Percentiles rank a stretch among this genome's conserved stretches.
Evolutionary conservation across 805 yeast species (phyloP).

Genomic region (Millerago galiae): DNA sequence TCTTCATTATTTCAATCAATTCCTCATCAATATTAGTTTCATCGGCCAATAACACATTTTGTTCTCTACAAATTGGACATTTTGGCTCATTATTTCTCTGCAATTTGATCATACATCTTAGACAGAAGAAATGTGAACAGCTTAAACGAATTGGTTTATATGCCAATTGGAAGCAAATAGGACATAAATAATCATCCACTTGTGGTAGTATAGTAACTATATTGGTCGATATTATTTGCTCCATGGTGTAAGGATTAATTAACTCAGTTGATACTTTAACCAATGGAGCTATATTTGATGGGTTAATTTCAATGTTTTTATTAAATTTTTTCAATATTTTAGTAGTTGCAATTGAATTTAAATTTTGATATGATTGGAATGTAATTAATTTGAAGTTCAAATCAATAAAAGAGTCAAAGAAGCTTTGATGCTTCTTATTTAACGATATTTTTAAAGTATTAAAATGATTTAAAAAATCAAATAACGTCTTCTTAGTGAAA

Average conservation of each 20-base stretch:
- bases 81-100: slow-evolving; percentile 51
- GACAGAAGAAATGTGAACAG: slow-evolving; percentile 68
- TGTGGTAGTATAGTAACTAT: slow-evolving; percentile 60
- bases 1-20: slow-evolving; percentile 45
- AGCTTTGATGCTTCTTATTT: slow-evolving; percentile 33
- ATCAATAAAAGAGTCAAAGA: slow-evolving; percentile 44
- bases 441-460: slow-evolving; percentile 31
- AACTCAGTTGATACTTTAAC: slow-evolving; percentile 6
- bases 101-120: slow-evolving; percentile 62
- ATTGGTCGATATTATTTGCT: slow-evolving; percentile 43
- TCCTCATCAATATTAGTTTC: slow-evolving; percentile 52
- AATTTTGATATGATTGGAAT: slow-evolving; percentile 51
- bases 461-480: slow-evolving; percentile 35
- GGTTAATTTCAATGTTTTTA: slow-evolving; percentile 55
- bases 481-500: slow-evolving; percentile 40
- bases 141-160: slow-evolving; percentile 61
- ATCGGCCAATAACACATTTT: slow-evolving; percentile 52
- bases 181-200: slow-evolving; percentile 69
- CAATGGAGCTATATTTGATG: slow-evolving; percentile 23
- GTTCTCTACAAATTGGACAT: slow-evolving; percentile 60
- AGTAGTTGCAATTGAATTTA: slow-evolving; percentile 56
- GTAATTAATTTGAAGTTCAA: slow-evolving; percentile 51
- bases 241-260: slow-evolving; percentile 11
- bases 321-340: slow-evolving; percentile 74
- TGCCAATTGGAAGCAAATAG: slow-evolving; percentile 64